Base-by-base conservation (phyloP, 805 yeast genomes). In the Candida caryicola region DNA sequence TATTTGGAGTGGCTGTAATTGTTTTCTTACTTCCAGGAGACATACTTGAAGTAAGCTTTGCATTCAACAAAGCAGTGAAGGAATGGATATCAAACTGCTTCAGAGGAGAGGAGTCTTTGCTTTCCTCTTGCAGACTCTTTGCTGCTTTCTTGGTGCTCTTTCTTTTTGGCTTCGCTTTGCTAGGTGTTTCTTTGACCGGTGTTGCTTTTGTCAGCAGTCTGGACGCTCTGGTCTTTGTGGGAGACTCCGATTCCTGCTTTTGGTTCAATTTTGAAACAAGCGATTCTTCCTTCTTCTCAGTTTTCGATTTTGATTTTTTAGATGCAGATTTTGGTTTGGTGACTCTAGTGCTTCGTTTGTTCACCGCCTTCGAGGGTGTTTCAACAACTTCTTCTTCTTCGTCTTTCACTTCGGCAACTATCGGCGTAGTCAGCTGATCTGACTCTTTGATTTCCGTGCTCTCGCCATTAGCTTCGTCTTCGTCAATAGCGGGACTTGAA, bases 21-120 rank as follows among this genome's bases (percentile, higher is more conserved):
- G 18, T 19, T 26, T 29, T 42, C 38, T 36, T 38, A 23, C 33
- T 34, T 29, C 31, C 39, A 10, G 35, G 13, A 25, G 29, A 43
- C 17, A 48, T 33, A 4, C 47, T 13, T 7, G 35, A 28, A 1
- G 52, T 31, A 6, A 56, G 44, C 33, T 52, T 55, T 4, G 54
- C 53, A 29, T 46, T 55, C 15, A 57, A 37, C 42, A 55, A 34
- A 1, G 60, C 60, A 1, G 62, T 56, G 34, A 56, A 57, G 3
- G 58, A 49, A 42, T 57, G 60, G 18, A 57, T 53, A 36, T 57
- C 61, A 40, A 55, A 52, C 39, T 28, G 21, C 27, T 16, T 16
- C 7, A 6, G 6, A 5, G 31, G n/a, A 5, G n/a, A 4, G 17
- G 18, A 8, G 18, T 18, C 17, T 21, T 41, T 29, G 28, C 34